Percentiles rank a stretch among this genome's conserved stretches.
phyloP scores from a whole-genome alignment of 2,329 filamentous ascomycete species.

The Xylaria sp. region DNA sequence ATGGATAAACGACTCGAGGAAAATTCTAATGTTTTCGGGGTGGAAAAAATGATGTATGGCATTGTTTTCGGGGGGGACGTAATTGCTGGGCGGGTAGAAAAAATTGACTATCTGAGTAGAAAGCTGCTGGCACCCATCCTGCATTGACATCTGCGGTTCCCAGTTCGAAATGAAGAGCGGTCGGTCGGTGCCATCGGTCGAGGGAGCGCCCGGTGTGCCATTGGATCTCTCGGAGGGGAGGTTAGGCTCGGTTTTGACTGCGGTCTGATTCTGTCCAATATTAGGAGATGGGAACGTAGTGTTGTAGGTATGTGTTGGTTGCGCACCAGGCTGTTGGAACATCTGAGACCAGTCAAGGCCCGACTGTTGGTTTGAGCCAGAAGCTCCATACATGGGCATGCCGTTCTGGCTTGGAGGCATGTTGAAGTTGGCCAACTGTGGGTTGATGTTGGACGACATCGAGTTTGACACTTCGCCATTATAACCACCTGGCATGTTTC shows the following conservation, averaged over 20 bases:
- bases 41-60: constrained; percentile 70
- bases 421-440: constrained; percentile 72
- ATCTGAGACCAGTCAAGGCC: constrained; percentile 81
- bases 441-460: constrained; percentile 71
- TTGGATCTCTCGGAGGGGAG: constrained; percentile 61
- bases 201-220: constrained; percentile 57
- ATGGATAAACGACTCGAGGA: constrained; percentile 76
- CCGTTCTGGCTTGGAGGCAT: constrained; percentile 72
- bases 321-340: constrained; percentile 76
- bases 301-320: constrained; percentile 67
- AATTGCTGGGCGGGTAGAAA: constrained; percentile 67
- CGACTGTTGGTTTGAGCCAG: constrained; percentile 70
- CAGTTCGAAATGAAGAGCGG: constrained; percentile 60
- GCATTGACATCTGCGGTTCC: constrained; percentile 59
- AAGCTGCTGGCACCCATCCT: constrained; percentile 64
- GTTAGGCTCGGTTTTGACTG: constrained; percentile 74
- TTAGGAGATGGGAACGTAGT: constrained; percentile 70
- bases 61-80: constrained; percentile 65
- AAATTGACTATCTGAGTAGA: constrained; percentile 68
- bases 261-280: constrained; percentile 75
- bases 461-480: constrained; percentile 67
- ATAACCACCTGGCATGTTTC: constrained; percentile 66
- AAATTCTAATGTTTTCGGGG: constrained; percentile 75
- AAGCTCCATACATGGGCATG: constrained; percentile 71
- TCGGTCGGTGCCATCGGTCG: constrained; percentile 55